Percentiles rank a stretch among this genome's conserved stretches.
Conservation (phyloP, 2,329 filamentous ascomycete genomes). For the Curvularia lunata region DNA sequence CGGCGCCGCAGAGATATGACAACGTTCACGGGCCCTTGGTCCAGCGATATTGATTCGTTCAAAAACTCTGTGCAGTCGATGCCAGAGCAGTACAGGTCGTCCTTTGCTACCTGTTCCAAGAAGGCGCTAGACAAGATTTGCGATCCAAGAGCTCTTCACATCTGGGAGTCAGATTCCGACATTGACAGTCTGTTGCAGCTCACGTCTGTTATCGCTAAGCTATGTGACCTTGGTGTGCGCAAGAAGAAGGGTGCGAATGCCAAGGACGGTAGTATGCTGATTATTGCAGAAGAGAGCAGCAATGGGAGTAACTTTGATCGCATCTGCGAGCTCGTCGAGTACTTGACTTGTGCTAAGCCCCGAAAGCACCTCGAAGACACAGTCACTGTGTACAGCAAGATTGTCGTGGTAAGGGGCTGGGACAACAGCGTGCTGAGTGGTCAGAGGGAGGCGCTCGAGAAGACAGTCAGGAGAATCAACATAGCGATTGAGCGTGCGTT, state of each 20-base stretch:
- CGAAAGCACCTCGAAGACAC: constrained; percentile 36
- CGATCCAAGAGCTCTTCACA: constrained; percentile 32
- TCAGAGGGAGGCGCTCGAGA: constrained; percentile 20
- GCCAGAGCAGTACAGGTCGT: constrained; percentile 32
- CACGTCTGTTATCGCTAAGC: constrained; percentile 38
- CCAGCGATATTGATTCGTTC: constrained; percentile 31
- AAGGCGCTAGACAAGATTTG: constrained; percentile 30
- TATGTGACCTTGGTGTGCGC: constrained; percentile 32
- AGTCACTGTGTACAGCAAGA: constrained; percentile 31
- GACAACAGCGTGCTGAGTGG: constrained; percentile 21
- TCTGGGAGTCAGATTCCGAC: constrained; percentile 46
- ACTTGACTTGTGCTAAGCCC: constrained; percentile 31
- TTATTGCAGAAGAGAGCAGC: constrained; percentile 33
- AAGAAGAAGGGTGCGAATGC: constrained; percentile 19
- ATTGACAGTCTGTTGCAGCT: constrained; percentile 43
- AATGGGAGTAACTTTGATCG: constrained; percentile 30
- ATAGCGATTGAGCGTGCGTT: constrained; percentile 31
- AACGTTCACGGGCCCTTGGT: constrained; percentile 37
- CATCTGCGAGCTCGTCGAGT: constrained; percentile 36
- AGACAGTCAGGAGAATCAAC: constrained; percentile 34
- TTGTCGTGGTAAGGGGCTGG: constrained; percentile 42
- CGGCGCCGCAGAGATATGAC: constrained; percentile 18
- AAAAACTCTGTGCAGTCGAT: constrained; percentile 34
- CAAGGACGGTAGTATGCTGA: constrained; percentile 34
- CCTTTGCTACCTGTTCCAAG: constrained; percentile 31